Evolutionary conservation across 2,329 filamentous ascomycete genomes (phyloP).

Genomic region (Sordariomycetes sp.): DNA sequence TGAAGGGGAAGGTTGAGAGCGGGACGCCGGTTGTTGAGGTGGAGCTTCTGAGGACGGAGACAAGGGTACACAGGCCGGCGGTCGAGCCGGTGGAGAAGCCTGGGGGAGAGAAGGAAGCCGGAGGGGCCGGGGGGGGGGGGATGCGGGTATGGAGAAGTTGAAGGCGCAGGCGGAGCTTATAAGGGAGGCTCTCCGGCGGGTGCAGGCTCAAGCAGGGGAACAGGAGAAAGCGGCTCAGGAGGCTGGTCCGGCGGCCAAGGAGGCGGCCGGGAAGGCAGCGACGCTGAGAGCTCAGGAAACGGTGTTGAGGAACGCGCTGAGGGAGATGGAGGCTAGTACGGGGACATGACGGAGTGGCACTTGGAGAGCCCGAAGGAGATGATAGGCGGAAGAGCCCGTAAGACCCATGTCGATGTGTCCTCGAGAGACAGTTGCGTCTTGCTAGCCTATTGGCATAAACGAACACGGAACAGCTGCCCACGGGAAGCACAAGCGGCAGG

Average conservation of each 20-base stretch:
- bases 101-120: not conserved
- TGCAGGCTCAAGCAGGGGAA: not conserved
- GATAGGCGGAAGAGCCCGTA: no score
- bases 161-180: not conserved
- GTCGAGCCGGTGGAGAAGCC: constrained; percentile 3
- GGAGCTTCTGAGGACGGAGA: constrained; percentile 36
- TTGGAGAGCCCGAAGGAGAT: no score
- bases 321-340: no score
- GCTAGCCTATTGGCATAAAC: no score
- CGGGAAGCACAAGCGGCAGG: no score
- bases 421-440: no score
- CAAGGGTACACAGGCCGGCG: constrained; percentile 6
- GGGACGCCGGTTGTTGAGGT: constrained; percentile 39
- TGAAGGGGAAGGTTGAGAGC: constrained; percentile 26
- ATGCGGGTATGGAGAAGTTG: not conserved
- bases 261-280: not conserved
- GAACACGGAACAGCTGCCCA: no score
- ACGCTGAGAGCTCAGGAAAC: not conserved
- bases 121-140: not conserved
- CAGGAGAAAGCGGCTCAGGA: not conserved
- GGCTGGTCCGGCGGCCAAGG: not conserved
- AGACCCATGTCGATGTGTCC: no score
- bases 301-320: not conserved
- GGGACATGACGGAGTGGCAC: no score
- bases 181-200: not conserved